Base-by-base conservation (phyloP, 2,329 filamentous ascomycete genomes). In the Colletotrichum sp. region DNA sequence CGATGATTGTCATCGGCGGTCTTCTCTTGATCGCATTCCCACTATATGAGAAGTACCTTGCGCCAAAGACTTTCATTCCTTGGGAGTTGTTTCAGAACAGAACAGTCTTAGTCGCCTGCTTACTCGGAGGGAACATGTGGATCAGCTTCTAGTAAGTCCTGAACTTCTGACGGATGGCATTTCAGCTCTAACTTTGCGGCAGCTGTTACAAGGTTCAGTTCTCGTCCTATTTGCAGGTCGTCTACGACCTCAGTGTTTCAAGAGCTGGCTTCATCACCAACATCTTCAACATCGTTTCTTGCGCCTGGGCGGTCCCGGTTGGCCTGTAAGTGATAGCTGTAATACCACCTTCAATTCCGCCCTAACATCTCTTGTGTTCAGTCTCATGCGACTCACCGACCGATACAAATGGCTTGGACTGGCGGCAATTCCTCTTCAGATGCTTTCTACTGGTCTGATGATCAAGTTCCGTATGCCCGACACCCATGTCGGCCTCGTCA, bases 31-130 rank as follows among this genome's bases (percentile, higher is more conserved):
- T 64, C 5, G 74, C 64, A 9, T 66, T 63, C 43, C 55, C 64
- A 9, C 29, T 62, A 38, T 71, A 85, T 81, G 87, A 90, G 78
- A 84, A 82, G 24, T 88, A 84, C 29, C 76, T 88, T 59, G 86
- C 88, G 0, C 84, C 84, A 2, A 84, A 86, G 38, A 86, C 86
- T 33, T 85, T 90, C 74, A 81, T 90, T 27, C 86, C 82, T 4
- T 85, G 81, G 75, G 78, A 80, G 72, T 76, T 88, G 70, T 78
- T 87, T 76, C 67, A 76, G 8, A 77, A 79, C 47, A 77, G 76
- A 11, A 79, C 76, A 16, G 74, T 81, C 61, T 55, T 80, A 16
- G 79, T 76, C 2, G 76, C 78, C 7, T 81, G 78, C 34, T 58
- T 79, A 5, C 62, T 81, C n/a, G 59, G 76, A 63, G 58, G 77